Percentiles rank a stretch among this genome's conserved stretches.
phyloP scores from a whole-genome alignment of 2,329 filamentous ascomycete genomes.

The Diplodia seriata region DNA sequence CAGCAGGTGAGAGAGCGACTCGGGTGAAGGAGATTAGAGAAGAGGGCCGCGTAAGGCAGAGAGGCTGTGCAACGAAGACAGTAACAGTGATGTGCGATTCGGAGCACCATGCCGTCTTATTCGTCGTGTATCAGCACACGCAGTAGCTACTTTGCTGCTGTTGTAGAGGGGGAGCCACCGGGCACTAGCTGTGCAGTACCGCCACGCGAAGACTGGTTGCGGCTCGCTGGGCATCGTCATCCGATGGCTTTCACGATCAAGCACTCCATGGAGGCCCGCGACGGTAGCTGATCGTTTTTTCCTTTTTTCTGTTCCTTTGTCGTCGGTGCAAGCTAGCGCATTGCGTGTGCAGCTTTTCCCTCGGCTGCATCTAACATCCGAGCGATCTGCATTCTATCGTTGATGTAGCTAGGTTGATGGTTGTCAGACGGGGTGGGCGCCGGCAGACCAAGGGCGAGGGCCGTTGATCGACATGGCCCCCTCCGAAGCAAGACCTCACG shows the following conservation, averaged over 20 bases:
- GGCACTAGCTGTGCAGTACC: not conserved
- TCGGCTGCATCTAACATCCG: not conserved
- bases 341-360: not conserved
- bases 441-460: not conserved
- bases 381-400: not conserved
- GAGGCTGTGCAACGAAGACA: conserved; percentile 19
- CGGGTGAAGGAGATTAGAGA: not conserved
- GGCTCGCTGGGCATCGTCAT: not conserved
- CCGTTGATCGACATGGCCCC: not conserved
- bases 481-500: not conserved
- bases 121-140: not conserved
- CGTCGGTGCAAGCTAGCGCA: not conserved
- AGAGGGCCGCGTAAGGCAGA: conserved; percentile 19
- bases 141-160: conserved; percentile 1
- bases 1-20: not conserved
- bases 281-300: not conserved
- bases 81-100: conserved; percentile 4
- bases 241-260: not conserved
- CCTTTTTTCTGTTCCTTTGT: not conserved
- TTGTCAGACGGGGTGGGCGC: not conserved
- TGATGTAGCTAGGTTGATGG: not conserved
- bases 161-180: not conserved
- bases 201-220: not conserved
- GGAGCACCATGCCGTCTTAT: not conserved
- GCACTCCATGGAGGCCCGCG: not conserved